phyloP scores from a whole-genome alignment of 768 basidiomycete genomes.

The Mycena galopus region DNA sequence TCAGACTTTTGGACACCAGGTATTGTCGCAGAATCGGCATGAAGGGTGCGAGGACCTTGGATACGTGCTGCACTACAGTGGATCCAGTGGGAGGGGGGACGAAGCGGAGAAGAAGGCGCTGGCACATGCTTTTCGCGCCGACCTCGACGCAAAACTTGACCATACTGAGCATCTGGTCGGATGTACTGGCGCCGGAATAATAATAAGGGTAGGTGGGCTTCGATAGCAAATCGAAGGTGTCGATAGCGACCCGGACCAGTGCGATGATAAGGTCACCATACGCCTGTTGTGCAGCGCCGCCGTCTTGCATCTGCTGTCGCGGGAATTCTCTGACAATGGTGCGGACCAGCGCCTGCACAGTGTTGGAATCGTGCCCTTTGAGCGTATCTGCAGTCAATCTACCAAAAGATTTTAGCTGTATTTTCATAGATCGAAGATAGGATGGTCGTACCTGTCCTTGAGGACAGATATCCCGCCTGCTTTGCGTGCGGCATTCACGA shows the following conservation, averaged over 20 bases:
- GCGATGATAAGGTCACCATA: slow-evolving; percentile 9
- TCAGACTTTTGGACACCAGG: not conserved
- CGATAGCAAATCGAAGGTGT: slow-evolving; percentile 9
- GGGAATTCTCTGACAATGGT: slow-evolving; percentile 13
- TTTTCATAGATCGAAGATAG: not conserved
- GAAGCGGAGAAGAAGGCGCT: slow-evolving; percentile 24
- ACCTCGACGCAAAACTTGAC: slow-evolving; percentile 36
- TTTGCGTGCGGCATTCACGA: slow-evolving; percentile 18
- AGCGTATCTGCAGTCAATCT: slow-evolving; percentile 25
- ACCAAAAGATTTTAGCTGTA: slow-evolving; percentile 23
- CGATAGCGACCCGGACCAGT: slow-evolving; percentile 18
- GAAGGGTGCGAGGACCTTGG: slow-evolving; percentile 30
- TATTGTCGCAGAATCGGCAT: slow-evolving; percentile 26
- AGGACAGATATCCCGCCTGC: slow-evolving; percentile 25
- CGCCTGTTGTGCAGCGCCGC: not conserved
- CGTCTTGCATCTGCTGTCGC: not conserved
- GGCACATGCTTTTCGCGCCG: slow-evolving; percentile 10
- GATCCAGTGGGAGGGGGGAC: slow-evolving; percentile 17
- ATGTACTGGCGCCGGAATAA: not conserved
- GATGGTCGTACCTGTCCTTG: slow-evolving; percentile 15
- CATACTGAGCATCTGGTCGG: slow-evolving; percentile 18
- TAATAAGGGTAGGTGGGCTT: not conserved
- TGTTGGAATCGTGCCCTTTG: slow-evolving; percentile 16
- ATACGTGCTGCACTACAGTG: slow-evolving; percentile 18
- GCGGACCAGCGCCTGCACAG: slow-evolving; percentile 9